Evolutionary conservation across 2,329 filamentous ascomycete genomes (phyloP).

Genomic region (Aureobasidium musti): DNA sequence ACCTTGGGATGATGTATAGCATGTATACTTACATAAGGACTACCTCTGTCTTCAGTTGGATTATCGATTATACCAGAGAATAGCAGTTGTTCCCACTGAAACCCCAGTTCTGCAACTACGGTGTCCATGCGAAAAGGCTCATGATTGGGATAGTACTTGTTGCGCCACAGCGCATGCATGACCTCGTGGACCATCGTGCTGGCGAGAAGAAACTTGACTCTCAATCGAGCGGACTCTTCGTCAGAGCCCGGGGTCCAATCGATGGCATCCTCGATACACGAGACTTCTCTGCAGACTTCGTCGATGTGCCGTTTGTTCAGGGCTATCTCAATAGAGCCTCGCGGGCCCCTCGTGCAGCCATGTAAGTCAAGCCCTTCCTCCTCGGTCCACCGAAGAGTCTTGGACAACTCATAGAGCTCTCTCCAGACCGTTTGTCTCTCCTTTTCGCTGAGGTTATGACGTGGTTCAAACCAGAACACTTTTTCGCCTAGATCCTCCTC

Average conservation of each 20-base stretch:
- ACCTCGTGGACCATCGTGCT: constrained; percentile 22
- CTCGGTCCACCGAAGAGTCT: neutral
- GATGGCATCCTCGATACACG: neutral
- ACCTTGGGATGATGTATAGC: neutral
- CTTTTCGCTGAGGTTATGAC: neutral
- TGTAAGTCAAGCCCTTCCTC: neutral
- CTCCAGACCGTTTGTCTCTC: constrained; percentile 1
- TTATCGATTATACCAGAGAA: constrained; percentile 10
- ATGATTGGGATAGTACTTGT: neutral
- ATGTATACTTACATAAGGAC: constrained; percentile 2
- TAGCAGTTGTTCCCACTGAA: constrained; percentile 11
- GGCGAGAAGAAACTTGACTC: constrained; percentile 7
- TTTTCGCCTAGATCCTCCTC: neutral
- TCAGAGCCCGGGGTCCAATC: constrained; percentile 1
- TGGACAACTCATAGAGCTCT: neutral
- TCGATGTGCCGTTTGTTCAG: neutral
- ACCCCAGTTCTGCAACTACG: neutral
- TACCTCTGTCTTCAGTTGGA: neutral
- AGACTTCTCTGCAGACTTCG: neutral
- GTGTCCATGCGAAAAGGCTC: constrained; percentile 5
- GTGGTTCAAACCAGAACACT: neutral
- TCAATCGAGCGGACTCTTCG: neutral
- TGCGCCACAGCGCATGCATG: constrained; percentile 8
- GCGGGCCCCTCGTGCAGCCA: neutral
- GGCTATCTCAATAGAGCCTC: neutral